phyloP scores from a whole-genome alignment of 2,329 filamentous ascomycete genomes.

The Fusarium nanum region DNA sequence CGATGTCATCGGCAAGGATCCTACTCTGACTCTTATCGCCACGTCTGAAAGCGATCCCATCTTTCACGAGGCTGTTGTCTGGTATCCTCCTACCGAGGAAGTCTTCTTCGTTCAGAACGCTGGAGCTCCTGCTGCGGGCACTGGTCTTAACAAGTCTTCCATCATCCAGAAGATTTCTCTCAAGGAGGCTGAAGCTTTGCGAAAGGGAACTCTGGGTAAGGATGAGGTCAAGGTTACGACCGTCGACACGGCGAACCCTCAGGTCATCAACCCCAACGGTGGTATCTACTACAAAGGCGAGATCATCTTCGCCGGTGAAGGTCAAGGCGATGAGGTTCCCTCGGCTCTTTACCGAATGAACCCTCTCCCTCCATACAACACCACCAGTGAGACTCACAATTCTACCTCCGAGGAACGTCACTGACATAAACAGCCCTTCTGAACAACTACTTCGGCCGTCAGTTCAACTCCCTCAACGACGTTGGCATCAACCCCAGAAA shows the following conservation, averaged over 20 bases:
- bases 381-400: conserved; percentile 52
- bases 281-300: conserved; percentile 62
- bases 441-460: conserved; percentile 69
- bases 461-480: conserved; percentile 71
- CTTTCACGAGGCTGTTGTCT: conserved; percentile 68
- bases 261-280: conserved; percentile 63
- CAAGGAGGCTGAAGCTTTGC: conserved; percentile 53
- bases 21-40: conserved; percentile 63
- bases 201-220: background rate
- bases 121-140: conserved; percentile 59
- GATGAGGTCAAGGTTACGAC: conserved; percentile 56
- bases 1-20: conserved; percentile 60
- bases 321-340: conserved; percentile 56
- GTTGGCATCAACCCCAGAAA: conserved; percentile 64
- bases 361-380: conserved; percentile 60
- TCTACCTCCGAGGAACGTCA: rapidly evolving
- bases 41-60: conserved; percentile 58
- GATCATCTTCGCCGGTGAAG: conserved; percentile 62
- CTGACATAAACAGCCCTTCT: conserved; percentile 56
- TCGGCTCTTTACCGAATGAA: conserved; percentile 43
- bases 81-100: conserved; percentile 60
- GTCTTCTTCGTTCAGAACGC: conserved; percentile 67
- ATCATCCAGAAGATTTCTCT: conserved; percentile 64
- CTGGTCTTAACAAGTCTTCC: conserved; percentile 62
- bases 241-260: conserved; percentile 56